Conservation (phyloP, 2,329 filamentous ascomycete species). For the Colletotrichum limetticola region DNA sequence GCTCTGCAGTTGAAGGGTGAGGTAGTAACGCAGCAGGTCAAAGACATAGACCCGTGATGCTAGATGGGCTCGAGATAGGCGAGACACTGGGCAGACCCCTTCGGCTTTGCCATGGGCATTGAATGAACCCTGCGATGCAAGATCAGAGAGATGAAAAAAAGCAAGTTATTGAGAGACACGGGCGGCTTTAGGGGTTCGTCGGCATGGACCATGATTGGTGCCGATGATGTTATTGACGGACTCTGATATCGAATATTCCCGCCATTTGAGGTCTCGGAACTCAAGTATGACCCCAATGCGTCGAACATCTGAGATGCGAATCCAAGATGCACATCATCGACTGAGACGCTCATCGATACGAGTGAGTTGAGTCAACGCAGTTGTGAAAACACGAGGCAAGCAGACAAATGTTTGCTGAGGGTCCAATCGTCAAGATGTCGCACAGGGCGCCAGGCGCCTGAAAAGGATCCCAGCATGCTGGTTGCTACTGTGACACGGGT, state of each 20-base stretch:
- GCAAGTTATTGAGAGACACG: neutral
- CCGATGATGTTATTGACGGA: neutral
- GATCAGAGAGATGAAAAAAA: neutral
- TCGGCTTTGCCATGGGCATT: neutral
- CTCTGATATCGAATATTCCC: neutral
- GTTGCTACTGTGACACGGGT: neutral
- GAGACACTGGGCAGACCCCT: neutral
- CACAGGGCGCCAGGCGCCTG: conserved; percentile 5
- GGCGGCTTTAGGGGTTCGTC: neutral
- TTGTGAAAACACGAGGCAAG: neutral
- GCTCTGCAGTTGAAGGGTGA: neutral
- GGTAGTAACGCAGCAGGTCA: neutral
- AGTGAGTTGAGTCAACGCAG: neutral
- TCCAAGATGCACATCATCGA: neutral
- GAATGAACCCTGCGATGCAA: neutral
- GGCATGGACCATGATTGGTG: neutral
- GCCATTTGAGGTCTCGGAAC: neutral
- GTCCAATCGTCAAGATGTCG: neutral
- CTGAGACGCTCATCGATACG: neutral
- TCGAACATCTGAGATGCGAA: neutral
- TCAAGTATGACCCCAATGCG: neutral
- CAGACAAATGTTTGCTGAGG: neutral
- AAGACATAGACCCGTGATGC: neutral
- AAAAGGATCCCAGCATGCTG: neutral
- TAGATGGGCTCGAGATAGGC: neutral